Percentiles rank a stretch among this genome's conserved stretches.
Evolutionary conservation across 345 rosid species (phyloP).

Genomic region (Pistacia integerrima): DNA sequence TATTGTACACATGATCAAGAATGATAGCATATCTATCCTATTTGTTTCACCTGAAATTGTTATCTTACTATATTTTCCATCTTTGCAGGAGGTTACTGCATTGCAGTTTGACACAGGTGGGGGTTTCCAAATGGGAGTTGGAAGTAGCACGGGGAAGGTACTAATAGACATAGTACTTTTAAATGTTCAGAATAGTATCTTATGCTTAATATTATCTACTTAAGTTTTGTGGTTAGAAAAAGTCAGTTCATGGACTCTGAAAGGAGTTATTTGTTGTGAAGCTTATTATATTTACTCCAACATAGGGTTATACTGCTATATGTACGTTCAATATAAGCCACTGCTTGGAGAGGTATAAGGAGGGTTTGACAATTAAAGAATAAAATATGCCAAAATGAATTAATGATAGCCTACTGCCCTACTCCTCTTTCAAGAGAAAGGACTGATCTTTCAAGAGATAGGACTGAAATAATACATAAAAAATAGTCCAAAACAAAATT

Average conservation of each 20-base stretch:
- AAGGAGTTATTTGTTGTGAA: not conserved
- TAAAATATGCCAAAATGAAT: no score
- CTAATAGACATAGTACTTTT: not conserved
- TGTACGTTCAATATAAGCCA: not conserved
- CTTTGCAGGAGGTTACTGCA: conserved; percentile 82
- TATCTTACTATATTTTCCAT: conserved; percentile 10
- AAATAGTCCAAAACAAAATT: no score
- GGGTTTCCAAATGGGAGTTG: conserved; percentile 40
- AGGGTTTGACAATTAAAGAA: no score
- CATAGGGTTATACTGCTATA: not conserved
- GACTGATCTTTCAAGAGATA: no score
- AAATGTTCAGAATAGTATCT: not conserved
- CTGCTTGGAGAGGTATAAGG: not conserved
- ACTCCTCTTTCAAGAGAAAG: no score
- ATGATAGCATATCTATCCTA: not conserved
- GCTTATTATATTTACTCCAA: not conserved
- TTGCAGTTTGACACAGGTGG: conserved; percentile 69
- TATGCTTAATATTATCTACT: not conserved
- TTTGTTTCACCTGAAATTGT: conserved; percentile 3
- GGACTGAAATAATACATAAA: no score
- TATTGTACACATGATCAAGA: not conserved
- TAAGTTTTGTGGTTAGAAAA: not conserved
- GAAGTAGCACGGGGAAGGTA: conserved; percentile 90
- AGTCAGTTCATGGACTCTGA: not conserved
- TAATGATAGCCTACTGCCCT: no score